These are phyloP conservation scores for Apophysomyces sp. DNA, from an alignment of 371 early-diverging fungal species.

Conservation along the genomic window DNA sequence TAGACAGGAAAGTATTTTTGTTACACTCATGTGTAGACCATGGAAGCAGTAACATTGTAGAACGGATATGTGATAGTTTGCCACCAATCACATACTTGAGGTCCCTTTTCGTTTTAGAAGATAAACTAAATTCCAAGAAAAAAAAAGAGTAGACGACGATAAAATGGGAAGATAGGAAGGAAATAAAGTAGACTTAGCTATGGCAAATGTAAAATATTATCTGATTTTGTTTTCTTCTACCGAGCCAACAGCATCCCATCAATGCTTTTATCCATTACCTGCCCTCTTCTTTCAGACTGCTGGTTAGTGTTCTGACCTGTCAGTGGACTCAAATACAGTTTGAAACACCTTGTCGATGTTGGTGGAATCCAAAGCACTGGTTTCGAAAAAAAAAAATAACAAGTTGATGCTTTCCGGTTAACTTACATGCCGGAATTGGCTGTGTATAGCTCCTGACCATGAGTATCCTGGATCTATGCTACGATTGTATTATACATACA, in stretches of 20 bases:
- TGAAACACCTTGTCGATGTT: constrained; percentile 92
- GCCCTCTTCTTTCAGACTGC: constrained; percentile 1
- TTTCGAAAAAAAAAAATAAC: constrained; percentile 85
- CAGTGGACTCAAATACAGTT: constrained; percentile 23
- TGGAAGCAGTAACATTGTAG: too few relatives aligned
- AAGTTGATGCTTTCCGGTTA: not conserved
- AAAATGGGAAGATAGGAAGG: not conserved
- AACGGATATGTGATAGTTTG: too few relatives aligned
- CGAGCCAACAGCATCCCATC: constrained; percentile 24
- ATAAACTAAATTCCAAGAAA: too few relatives aligned
- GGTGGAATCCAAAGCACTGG: constrained; percentile 88
- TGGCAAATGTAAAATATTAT: not conserved
- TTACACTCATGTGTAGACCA: too few relatives aligned
- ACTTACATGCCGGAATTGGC: constrained; percentile 71
- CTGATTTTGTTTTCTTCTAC: too few relatives aligned
- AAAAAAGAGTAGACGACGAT: too few relatives aligned
- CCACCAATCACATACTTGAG: too few relatives aligned
- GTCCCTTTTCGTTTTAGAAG: too few relatives aligned
- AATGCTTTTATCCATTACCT: constrained; percentile 4
- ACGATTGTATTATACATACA: constrained; percentile 55
- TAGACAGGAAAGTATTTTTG: too few relatives aligned
- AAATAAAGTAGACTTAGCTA: not conserved
- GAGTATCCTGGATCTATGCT: constrained; percentile 94
- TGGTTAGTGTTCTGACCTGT: constrained; percentile 29
- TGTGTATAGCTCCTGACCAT: constrained; percentile 79